Percentiles rank a stretch among this genome's conserved stretches.
Conservation (phyloP, 257 asterid genomes). For the Phtheirospermum japonicum region DNA sequence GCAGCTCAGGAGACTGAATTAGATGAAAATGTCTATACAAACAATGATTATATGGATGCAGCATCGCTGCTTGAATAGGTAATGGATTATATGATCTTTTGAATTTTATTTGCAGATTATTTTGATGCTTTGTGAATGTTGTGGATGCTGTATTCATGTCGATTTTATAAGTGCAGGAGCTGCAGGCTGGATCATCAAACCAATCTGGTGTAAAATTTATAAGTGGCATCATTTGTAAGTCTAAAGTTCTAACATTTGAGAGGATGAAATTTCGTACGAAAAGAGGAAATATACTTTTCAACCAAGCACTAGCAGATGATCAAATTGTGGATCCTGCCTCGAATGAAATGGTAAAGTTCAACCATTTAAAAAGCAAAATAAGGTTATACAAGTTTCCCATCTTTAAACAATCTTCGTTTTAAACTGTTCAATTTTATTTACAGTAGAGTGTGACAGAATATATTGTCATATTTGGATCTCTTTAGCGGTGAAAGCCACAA, state of each 20-base stretch:
- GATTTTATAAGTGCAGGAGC: slow-evolving; percentile 61
- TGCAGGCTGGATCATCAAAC: slow-evolving; percentile 68
- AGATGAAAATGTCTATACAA: slow-evolving; percentile 57
- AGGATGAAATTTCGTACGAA: slow-evolving; percentile 97
- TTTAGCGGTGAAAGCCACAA: neutral
- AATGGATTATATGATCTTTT: slow-evolving; percentile 29
- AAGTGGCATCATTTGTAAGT: slow-evolving; percentile 84
- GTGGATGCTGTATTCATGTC: slow-evolving; percentile 28
- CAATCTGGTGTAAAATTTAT: slow-evolving; percentile 93
- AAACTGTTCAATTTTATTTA: neutral
- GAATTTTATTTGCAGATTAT: neutral
- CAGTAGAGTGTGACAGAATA: neutral
- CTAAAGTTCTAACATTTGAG: slow-evolving; percentile 76
- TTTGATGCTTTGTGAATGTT: slow-evolving; percentile 28
- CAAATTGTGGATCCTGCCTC: slow-evolving; percentile 78
- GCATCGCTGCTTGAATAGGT: slow-evolving; percentile 88
- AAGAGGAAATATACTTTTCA: slow-evolving; percentile 96
- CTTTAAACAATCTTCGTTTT: neutral
- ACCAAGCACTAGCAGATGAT: slow-evolving; percentile 77
- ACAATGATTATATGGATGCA: slow-evolving; percentile 48
- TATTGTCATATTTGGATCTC: neutral
- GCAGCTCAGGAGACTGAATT: too few relatives aligned
- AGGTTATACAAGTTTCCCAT: neutral
- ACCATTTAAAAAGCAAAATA: slow-evolving; percentile 2
- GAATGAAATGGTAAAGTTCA: slow-evolving; percentile 64